These are phyloP conservation scores for Trichosporon ovoides DNA, from an alignment of 1,284 basidiomycete species.

Conservation along the genomic window DNA sequence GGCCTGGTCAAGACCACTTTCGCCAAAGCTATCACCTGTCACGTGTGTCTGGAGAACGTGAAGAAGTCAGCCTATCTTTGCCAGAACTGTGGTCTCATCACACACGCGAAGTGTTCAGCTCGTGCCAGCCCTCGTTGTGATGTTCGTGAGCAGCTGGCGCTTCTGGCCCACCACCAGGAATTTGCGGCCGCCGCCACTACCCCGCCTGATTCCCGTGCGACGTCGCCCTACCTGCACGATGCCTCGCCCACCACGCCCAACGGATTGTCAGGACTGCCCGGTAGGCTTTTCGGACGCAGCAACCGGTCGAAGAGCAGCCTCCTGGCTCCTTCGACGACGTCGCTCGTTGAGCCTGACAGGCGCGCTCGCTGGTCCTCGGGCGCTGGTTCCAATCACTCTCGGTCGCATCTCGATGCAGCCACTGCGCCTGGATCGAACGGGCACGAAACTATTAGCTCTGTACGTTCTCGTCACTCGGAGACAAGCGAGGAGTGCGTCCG, in stretches of 20 bases:
- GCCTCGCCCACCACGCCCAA: background rate
- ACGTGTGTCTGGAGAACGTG: constrained; percentile 71
- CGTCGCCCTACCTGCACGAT: constrained; percentile 7
- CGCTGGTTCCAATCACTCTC: constrained; percentile 5
- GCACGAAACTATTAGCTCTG: constrained; percentile 7
- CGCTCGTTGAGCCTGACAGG: constrained; percentile 10
- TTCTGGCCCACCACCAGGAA: constrained; percentile 32
- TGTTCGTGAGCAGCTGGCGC: constrained; percentile 49
- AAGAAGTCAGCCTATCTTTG: constrained; percentile 85
- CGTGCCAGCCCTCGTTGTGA: constrained; percentile 76
- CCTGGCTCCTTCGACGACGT: constrained; percentile 11
- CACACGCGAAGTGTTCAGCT: constrained; percentile 70
- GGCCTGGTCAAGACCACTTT: constrained; percentile 87
- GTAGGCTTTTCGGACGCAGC: constrained; percentile 14
- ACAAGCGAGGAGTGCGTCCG: constrained; percentile 13
- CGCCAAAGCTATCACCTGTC: constrained; percentile 82
- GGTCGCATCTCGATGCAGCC: background rate
- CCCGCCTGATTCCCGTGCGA: constrained; percentile 7
- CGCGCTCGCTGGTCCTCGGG: constrained; percentile 7
- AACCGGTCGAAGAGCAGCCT: constrained; percentile 14
- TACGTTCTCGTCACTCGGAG: constrained; percentile 17
- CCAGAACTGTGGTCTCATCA: constrained; percentile 80
- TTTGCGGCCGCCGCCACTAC: background rate
- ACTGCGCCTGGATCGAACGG: background rate
- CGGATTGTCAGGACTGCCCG: constrained; percentile 8